phyloP scores from a whole-genome alignment of 1,284 basidiomycete species.

The Pyrrhoderma noxium region DNA sequence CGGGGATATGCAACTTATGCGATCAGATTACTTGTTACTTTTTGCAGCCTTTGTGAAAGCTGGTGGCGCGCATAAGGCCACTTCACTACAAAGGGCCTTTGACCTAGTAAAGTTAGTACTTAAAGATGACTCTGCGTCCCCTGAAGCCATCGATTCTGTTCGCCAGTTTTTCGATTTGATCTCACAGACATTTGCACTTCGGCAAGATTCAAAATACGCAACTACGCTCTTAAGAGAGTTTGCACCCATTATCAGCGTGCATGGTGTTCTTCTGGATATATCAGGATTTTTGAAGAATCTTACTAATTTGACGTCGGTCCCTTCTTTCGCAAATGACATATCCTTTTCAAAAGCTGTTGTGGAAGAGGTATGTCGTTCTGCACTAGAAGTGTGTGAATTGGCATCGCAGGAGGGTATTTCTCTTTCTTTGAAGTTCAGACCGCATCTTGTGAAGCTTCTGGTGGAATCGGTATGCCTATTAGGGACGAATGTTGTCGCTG shows the following conservation, averaged over 20 bases:
- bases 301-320: constrained; percentile 38
- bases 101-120: constrained; percentile 55
- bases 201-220: constrained; percentile 43
- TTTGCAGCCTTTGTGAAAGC: constrained; percentile 47
- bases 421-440: constrained; percentile 42
- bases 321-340: constrained; percentile 44
- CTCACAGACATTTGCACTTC: constrained; percentile 38
- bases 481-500: constrained; percentile 47
- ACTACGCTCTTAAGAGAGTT: constrained; percentile 49
- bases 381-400: constrained; percentile 48
- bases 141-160: constrained; percentile 33
- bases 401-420: constrained; percentile 48
- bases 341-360: constrained; percentile 50
- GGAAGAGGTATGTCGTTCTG: constrained; percentile 49
- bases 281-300: constrained; percentile 54
- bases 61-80: constrained; percentile 47
- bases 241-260: constrained; percentile 48
- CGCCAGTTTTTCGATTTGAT: constrained; percentile 47
- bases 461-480: constrained; percentile 45
- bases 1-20: constrained; percentile 51
- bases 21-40: constrained; percentile 57
- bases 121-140: constrained; percentile 37
- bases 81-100: constrained; percentile 43
- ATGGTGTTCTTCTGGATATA: constrained; percentile 52
- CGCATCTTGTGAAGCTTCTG: constrained; percentile 47